Evolutionary conservation across 2,329 filamentous ascomycete genomes (phyloP).

Genomic region (Fonsecaea pugnacius): DNA sequence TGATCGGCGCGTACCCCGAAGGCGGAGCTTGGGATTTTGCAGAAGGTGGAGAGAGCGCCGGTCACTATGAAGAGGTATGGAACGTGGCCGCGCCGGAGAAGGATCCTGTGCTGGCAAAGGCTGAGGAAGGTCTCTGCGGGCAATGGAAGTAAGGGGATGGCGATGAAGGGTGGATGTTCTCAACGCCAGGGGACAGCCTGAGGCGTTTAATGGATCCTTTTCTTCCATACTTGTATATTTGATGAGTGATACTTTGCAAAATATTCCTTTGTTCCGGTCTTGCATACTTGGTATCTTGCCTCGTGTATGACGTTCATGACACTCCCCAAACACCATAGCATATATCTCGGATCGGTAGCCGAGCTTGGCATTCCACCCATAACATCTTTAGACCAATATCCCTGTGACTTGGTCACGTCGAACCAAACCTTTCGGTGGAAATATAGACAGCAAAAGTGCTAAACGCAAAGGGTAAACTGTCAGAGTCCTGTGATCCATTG

Average conservation of each 20-base stretch:
- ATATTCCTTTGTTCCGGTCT: no score
- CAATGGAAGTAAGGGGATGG: conserved; percentile 40
- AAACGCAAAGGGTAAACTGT: neutral
- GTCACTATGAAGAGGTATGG: conserved; percentile 53
- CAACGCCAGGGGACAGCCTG: neutral
- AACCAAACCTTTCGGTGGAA: neutral
- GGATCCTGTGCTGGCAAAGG: conserved; percentile 55
- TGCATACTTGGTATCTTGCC: no score
- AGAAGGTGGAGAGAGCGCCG: conserved; percentile 51
- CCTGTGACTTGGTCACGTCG: no score
- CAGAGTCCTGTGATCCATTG: neutral
- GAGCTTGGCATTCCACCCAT: neutral
- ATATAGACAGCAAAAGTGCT: neutral
- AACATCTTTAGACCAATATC: neutral
- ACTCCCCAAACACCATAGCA: no score
- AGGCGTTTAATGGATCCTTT: neutral
- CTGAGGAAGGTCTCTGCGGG: conserved; percentile 45
- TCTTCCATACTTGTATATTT: neutral
- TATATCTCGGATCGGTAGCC: neutral
- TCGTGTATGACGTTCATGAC: no score
- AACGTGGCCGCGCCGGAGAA: conserved; percentile 48
- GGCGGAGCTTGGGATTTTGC: conserved; percentile 58
- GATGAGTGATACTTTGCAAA: no score
- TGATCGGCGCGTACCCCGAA: conserved; percentile 62
- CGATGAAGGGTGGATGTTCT: neutral